phyloP scores from a whole-genome alignment of 2,329 filamentous ascomycete genomes.

The Parastagonospora nodorum region DNA sequence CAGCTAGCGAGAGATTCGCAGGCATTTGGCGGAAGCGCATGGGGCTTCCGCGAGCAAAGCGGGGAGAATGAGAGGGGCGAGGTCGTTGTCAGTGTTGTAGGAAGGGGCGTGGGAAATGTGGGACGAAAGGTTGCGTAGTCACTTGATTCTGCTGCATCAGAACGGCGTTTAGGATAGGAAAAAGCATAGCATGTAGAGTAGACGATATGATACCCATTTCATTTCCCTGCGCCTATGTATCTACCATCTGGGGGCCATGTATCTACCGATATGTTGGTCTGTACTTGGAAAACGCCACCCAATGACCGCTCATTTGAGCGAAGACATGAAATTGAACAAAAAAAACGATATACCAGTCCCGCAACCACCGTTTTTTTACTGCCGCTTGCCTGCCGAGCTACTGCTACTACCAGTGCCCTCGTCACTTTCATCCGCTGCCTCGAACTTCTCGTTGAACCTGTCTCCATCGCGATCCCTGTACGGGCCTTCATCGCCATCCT shows the following conservation, averaged over 20 bases:
- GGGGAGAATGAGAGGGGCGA: constrained; percentile 63
- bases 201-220: constrained; percentile 19
- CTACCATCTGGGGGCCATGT: not conserved
- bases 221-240: not conserved
- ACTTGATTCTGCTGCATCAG: not conserved
- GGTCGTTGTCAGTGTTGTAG: constrained; percentile 88
- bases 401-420: constrained; percentile 25
- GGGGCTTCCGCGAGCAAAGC: constrained; percentile 72
- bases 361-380: constrained; percentile 16
- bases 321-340: constrained; percentile 4
- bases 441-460: constrained; percentile 41
- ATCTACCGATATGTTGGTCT: not conserved
- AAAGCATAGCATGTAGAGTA: not conserved
- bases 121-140: constrained; percentile 79
- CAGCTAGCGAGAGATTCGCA: constrained; percentile 82
- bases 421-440: constrained; percentile 21
- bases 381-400: constrained; percentile 32
- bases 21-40: constrained; percentile 87
- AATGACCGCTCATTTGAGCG: constrained; percentile 11
- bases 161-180: not conserved
- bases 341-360: not conserved
- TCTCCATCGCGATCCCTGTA: constrained; percentile 39
- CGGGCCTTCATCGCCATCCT: constrained; percentile 45
- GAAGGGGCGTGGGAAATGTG: constrained; percentile 90
- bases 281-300: constrained; percentile 21